phyloP scores from a whole-genome alignment of 2,329 filamentous ascomycete species.

The Colletotrichum tropicale region DNA sequence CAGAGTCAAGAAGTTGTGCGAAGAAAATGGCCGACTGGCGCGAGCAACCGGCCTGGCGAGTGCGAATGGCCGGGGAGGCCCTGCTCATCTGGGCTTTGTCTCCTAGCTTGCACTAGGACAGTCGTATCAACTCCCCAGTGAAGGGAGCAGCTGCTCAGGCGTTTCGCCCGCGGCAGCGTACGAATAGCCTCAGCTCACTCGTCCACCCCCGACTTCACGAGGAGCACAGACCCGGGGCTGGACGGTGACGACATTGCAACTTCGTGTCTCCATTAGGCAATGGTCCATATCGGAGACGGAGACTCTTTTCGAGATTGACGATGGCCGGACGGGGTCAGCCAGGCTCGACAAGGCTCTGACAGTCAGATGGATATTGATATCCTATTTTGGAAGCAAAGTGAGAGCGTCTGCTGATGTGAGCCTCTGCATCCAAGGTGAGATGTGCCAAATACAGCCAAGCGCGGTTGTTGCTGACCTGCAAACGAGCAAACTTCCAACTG shows the following conservation, averaged over 20 bases:
- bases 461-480: not conserved
- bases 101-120: not conserved
- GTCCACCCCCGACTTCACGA: not conserved
- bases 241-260: not conserved
- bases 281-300: not conserved
- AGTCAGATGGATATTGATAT: not conserved
- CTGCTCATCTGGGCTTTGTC: not conserved
- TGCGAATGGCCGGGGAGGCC: not conserved
- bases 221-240: not conserved
- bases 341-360: not conserved
- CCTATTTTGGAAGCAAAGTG: not conserved
- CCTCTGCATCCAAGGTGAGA: not conserved
- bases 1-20: not conserved
- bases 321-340: not conserved
- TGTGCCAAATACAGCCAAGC: not conserved
- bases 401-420: conserved; percentile 5
- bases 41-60: not conserved
- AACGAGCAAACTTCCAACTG: not conserved
- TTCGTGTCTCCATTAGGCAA: not conserved
- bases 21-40: conserved; percentile 17
- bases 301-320: not conserved
- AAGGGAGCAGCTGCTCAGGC: not conserved
- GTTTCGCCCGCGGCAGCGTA: not conserved
- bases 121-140: not conserved
- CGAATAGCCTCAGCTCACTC: not conserved